Evolutionary conservation across 345 rosid genomes (phyloP), one percentile per base, ranked within the genome.

Genomic region (Erodium maritimum): DNA sequence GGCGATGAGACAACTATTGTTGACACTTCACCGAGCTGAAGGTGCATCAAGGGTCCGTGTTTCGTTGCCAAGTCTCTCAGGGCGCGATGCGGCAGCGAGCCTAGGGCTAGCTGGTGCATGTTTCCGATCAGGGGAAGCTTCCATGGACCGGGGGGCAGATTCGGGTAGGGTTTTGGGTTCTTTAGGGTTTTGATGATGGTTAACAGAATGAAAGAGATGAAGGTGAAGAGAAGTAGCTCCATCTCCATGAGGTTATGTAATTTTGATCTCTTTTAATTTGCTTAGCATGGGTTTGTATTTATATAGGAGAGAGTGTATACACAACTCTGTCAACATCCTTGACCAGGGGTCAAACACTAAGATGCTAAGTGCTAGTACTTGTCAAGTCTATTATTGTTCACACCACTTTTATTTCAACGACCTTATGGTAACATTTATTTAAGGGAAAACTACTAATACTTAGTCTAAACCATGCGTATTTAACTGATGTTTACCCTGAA

Each of bases 101-200:
- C 61, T 48, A n/a, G 11, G 0, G 13, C 58, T 48, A 74, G 54
- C 21, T 66, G 68, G 52, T 67, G 79, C 24, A 72, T 2, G 51
- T 71, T 78, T 5, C 82, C 82, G 2, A 74, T 42, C 5, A 78
- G 0, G 21, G 79, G 79, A 5, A 74, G 54, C 50, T 62, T 69
- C 69, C 60, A 33, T 23, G 79, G 82, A 5, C 77, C 79, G 2
- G 79, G 76, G 5, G 74, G 76, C 9, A 63, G 61, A 5, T 61
- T 53, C 9, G 33, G 17, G 46, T 1, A 13, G 2, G 50, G 5
- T 42, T 14, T 66, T 21, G 60, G 22, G 17, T 17, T 29, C 20
- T 18, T 58, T 2, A 11, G 8, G 9, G 24, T 2, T 20, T 16
- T 13, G 54, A 23, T 21, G 17, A 51, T 17, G 17, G 50, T 5